Base-by-base conservation (phyloP, 2,329 filamentous ascomycete genomes). In the Cordyceps fumosorosea region DNA sequence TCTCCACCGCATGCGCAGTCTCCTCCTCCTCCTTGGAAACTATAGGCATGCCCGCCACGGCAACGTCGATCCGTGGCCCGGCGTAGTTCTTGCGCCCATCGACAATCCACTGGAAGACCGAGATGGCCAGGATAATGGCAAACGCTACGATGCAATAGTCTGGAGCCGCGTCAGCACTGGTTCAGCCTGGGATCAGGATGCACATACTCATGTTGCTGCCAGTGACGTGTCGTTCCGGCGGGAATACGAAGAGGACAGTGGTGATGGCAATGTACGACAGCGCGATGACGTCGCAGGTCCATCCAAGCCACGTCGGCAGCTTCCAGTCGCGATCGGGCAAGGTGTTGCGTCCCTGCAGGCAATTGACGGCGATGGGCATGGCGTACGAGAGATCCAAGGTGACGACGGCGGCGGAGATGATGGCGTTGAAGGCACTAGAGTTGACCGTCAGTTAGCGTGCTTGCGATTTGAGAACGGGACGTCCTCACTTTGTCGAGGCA, bases 211-310 rank as follows among this genome's bases (percentile, higher is more conserved):
- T 91, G 70, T 83, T 89, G 66, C 77, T 84, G 2, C 82, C 81
- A 0, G 83, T 84, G 0, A 88, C 86, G 0, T 87, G 87, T 4
- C 86, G 69, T 8, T 80, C 80, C 0, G 89, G 89, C 3, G 89
- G 89, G 73, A 91, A 90, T 22, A 91, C 80, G 74, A 91, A 91
- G 0, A 91, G 78, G 0, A 91, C 84, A 0, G 86, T 90, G 0
- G 87, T 90, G 5, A 91, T 74, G 10, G 83, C 73, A 2, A 87
- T 84, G 68, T 89, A 91, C 0, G 76, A 77, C 22, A 91, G 74
- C 1, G 87, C 87, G 32, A 71, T 66, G 7, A 68, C 66, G 45
- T 77, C 71, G 1, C 65, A 63, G 0, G 66, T 69, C 76, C 76
- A 78, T 7, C 76, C 76, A 1, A 76, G 64, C 68, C 70, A 72